Base-by-base conservation (phyloP, 2,329 filamentous ascomycete genomes). In the Fusarium floridanum region DNA sequence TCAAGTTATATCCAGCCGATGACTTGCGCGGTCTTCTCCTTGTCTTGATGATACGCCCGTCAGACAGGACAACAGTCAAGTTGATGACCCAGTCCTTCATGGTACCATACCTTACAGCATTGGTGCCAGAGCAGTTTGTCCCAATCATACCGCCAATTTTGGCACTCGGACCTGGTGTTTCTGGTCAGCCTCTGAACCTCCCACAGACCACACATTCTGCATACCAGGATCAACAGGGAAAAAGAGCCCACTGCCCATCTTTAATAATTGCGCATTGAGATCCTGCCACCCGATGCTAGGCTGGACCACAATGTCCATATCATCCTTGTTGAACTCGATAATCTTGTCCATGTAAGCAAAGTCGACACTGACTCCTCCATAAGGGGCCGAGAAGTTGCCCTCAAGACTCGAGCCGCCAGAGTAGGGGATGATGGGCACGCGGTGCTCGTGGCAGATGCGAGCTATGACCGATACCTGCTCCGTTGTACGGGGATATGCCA, bases 281-380 rank as follows among this genome's bases (percentile, higher is more conserved):
- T 93, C 91, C 88, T 97, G 95, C 95, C 95, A 98, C n/a, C 93
- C 92, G 11, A 98, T 92, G 8, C 93, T 94, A 4, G 95, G 95
- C 81, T 98, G 95, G 4, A 98, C 95, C 6, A 97, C 94, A 60
- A 98, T 88, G 77, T 98, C 95, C 93, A 98, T 95, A 81, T 98
- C 95, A 5, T 94, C 92, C 76, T 93, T 92, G 81, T 97, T 93
- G 66, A 98, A 87, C 64, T 91, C 87, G 34, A 98, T 77, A 29
- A 98, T 93, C 78, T 91, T 87, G 81, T 97, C 93, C 95, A 98
- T 98, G 79, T 90, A 91, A 1, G 91, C 90, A 81, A 98, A 98
- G 80, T 98, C 95, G 61, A 98, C 93, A 75, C 94, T 96, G 80
- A 98, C 90, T 14, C 95, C 95, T 14, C 95, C 95, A 79, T 92